A percentile compares a stretch with the other conserved stretches of the same genome.
Conservation (phyloP, 23 red algal genomes). For the Gracilaria domingensis region DNA sequence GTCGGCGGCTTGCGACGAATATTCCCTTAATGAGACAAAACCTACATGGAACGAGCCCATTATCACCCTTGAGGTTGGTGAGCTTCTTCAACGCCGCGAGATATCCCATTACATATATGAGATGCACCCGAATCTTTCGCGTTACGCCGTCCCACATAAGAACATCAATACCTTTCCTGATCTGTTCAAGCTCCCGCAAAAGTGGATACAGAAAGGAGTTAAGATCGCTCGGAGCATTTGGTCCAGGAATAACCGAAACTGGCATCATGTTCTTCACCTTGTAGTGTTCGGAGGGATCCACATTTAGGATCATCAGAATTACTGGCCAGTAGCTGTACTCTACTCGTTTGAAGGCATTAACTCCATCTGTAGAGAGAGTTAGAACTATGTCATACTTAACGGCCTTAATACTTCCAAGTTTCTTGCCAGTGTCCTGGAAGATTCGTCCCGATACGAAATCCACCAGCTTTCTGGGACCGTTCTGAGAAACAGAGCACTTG, state of each 20-base stretch:
- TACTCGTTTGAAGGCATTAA: background rate
- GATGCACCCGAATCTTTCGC: slow-evolving; percentile 1
- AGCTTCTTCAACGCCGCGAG: slow-evolving; percentile 35
- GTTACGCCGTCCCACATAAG: background rate
- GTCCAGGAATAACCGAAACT: background rate
- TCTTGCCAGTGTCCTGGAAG: background rate
- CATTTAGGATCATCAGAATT: background rate
- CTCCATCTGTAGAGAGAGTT: slow-evolving; percentile 20
- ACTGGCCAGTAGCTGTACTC: slow-evolving; percentile 19
- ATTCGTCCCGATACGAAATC: slow-evolving; percentile 4
- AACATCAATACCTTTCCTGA: too few relatives aligned
- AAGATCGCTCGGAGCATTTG: background rate
- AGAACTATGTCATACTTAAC: slow-evolving; percentile 18
- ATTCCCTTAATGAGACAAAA: slow-evolving; percentile 20
- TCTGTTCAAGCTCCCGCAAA: too few relatives aligned
- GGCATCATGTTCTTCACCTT: slow-evolving; percentile 4
- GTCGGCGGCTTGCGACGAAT: background rate
- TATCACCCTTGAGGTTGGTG: slow-evolving; percentile 2
- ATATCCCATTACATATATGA: background rate
- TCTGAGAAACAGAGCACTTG: background rate
- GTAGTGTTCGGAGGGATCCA: background rate
- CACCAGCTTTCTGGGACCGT: background rate
- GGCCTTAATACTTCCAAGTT: background rate
- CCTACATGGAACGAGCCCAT: background rate
- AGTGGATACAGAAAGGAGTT: slow-evolving; percentile 5